Base-by-base conservation (phyloP, 306 rosid genomes). In the Prunus davidiana region DNA sequence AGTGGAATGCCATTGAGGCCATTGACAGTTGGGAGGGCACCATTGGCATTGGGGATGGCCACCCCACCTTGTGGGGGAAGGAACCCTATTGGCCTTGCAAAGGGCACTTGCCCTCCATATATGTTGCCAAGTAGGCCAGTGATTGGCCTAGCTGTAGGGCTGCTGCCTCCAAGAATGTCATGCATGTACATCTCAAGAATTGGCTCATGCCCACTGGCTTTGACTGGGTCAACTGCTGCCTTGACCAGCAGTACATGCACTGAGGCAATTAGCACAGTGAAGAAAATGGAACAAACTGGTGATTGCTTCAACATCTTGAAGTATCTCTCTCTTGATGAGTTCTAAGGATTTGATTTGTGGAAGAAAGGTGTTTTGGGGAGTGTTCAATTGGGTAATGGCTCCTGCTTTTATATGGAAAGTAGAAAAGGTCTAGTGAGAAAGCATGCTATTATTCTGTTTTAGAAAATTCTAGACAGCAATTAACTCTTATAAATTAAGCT, bases 61-160 rank as follows among this genome's bases (percentile, higher is more conserved):
- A 85, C 83, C 12, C 78, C 90, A 28, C 85, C 96, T 45, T 82
- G 78, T 57, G 97, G 93, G 45, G 90, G 78, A 1, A 80, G 84
- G 84, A 90, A 89, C 50, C 93, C 97, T 32, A 85, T 77, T 50
- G 96, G 96, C 68, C 79, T 82, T 15, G 94, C 90, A 84, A 94
- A 94, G 13, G 97, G 97, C 15, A 94, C 96, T 85, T 89, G 89
- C 16, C 98, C 93, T 58, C 87, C 86, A 79, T 94, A 94, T 72
- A 91, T 94, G 82, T 85, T 92, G 15, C 98, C 96, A 4, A 94
- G 79, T 58, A 94, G 78, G 60, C 93, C 96, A 4, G 96, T 91
- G 63, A 94, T 84, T 0, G 97, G 97, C n/a, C 96, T 84, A 0
- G 98, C 93, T 12, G 96, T 91, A 0, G 98, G 94, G 83, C 74